Evolutionary conservation across 1,284 basidiomycete species (phyloP).

Genomic region (Cutaneotrichosporon daszewskae): DNA sequence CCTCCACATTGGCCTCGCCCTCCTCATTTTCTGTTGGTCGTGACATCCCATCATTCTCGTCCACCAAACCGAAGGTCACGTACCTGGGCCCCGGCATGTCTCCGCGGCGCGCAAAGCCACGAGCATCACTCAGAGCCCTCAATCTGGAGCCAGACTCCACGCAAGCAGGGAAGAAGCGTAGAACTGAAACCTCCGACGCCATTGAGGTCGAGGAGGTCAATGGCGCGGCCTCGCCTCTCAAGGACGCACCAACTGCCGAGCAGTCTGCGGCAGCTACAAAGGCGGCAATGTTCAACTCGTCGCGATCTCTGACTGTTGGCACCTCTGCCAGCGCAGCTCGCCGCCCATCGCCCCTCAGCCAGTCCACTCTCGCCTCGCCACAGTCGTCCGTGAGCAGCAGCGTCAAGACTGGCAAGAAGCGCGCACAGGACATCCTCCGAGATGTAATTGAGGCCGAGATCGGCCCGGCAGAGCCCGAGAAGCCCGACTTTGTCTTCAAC

Average conservation of each 20-base stretch:
- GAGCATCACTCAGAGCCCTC: constrained; percentile 15
- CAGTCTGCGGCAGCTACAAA: neutral
- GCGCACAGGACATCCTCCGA: constrained; percentile 35
- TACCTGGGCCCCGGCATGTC: constrained; percentile 43
- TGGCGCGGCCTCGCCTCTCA: too few species aligned
- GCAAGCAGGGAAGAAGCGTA: constrained; percentile 20
- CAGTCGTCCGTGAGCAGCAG: constrained; percentile 9
- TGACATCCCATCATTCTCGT: neutral
- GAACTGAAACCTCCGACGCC: constrained; percentile 5
- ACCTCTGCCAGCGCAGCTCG: neutral
- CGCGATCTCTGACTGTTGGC: neutral
- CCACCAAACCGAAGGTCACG: constrained; percentile 8
- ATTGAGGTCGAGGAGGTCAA: constrained; percentile 8
- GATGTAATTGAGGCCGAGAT: constrained; percentile 34
- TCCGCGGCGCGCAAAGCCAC: constrained; percentile 14
- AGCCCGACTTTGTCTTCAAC: constrained; percentile 32
- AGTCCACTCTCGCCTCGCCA: constrained; percentile 4
- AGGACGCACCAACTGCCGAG: too few species aligned
- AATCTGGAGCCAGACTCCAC: constrained; percentile 15
- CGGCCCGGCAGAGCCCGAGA: constrained; percentile 16
- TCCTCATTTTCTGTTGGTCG: neutral
- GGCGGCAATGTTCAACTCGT: neutral
- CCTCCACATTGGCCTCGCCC: constrained; percentile 11
- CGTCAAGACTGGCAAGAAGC: constrained; percentile 22
- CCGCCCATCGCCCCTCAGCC: constrained; percentile 19